phyloP scores from a whole-genome alignment of 306 rosid genomes.

The Acacia crassicarpa region DNA sequence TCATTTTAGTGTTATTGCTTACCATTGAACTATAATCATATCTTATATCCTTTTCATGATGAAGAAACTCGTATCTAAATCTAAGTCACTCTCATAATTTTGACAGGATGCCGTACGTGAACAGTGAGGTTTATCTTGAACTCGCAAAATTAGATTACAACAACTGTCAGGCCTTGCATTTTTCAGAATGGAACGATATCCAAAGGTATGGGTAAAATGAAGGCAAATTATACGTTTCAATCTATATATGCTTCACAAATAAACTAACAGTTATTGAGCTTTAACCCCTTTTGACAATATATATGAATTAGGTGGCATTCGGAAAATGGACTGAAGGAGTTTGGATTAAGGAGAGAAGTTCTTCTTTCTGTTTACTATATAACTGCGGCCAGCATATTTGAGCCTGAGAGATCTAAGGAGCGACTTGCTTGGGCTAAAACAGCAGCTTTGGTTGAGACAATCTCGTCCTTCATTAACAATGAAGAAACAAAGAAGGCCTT shows the following conservation, averaged over 20 bases:
- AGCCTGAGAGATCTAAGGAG: constrained; percentile 65
- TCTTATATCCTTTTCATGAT: not conserved
- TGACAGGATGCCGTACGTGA: constrained; percentile 72
- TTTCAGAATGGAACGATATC: constrained; percentile 60
- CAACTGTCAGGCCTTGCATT: constrained; percentile 70
- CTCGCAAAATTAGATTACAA: constrained; percentile 79
- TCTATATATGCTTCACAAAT: not conserved
- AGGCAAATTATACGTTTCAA: not conserved
- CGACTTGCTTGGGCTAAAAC: constrained; percentile 81
- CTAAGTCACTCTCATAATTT: not conserved
- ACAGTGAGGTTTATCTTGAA: constrained; percentile 64
- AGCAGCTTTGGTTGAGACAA: constrained; percentile 40
- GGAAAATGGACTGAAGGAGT: constrained; percentile 52
- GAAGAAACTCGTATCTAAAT: not conserved
- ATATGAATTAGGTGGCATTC: constrained; percentile 61
- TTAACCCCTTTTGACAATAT: not conserved
- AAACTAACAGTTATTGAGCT: not conserved
- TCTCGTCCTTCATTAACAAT: constrained; percentile 38
- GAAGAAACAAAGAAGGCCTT: constrained; percentile 41
- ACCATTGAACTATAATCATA: not conserved
- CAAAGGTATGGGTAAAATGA: constrained; percentile 44
- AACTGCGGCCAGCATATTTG: constrained; percentile 70
- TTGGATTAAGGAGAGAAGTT: constrained; percentile 53
- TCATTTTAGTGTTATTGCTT: not conserved
- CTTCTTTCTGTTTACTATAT: constrained; percentile 59